These are phyloP conservation scores for Alternaria sp. DNA, from an alignment of 2,329 filamentous ascomycete genomes.

Conservation along the genomic window DNA sequence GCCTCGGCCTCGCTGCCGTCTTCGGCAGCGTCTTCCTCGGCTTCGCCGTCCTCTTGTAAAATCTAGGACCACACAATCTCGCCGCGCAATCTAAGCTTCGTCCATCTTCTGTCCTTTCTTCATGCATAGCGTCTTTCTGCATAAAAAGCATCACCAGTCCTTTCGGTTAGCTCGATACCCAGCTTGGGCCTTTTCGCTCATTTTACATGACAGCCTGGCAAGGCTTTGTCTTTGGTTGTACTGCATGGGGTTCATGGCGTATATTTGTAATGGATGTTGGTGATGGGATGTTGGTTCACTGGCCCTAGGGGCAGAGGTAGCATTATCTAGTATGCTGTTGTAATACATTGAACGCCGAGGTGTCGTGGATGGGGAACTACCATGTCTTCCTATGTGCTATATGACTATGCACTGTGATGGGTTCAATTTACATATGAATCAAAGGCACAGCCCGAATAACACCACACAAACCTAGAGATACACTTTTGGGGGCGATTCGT, in stretches of 20 bases:
- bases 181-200: conserved; percentile 15
- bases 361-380: not conserved
- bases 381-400: not conserved
- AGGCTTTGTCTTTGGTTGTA: not conserved
- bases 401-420: not conserved
- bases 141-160: conserved; percentile 6
- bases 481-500: not conserved
- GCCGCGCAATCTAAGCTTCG: not conserved
- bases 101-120: conserved; percentile 10
- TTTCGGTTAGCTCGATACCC: conserved; percentile 15
- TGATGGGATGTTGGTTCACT: not conserved
- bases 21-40: conserved; percentile 63
- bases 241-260: conserved; percentile 1
- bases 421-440: not conserved
- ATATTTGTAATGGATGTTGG: not conserved
- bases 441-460: not conserved
- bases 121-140: conserved; percentile 20
- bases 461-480: not conserved
- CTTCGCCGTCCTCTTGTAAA: conserved; percentile 55
- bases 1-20: conserved; percentile 63
- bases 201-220: conserved; percentile 9
- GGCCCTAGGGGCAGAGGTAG: not conserved
- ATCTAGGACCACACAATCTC: not conserved
- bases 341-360: not conserved
- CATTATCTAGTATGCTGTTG: not conserved